Base-by-base conservation (phyloP, 1,284 basidiomycete genomes). In the Sporisorium reilianum region DNA sequence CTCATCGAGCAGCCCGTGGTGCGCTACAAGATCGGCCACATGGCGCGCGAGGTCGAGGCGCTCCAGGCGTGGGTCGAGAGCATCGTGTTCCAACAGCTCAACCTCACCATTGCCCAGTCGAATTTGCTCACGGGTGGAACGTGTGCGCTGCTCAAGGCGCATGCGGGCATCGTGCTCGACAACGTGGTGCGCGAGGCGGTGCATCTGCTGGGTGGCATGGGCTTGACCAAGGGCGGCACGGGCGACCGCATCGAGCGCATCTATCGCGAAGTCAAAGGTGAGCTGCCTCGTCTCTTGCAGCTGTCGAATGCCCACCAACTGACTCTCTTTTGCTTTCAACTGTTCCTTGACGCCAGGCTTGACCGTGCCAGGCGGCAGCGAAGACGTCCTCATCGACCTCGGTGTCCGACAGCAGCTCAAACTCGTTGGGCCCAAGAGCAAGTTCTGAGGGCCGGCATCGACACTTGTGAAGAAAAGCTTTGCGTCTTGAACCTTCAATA, bases 1-100 rank as follows among this genome's bases (percentile, higher is more conserved):
- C 64, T 81, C 16, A 77, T 81, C 61, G 79, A 81, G 34, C 79
- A 81, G 64, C 76, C 79, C 25, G 79, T 81, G 11, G 79, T 81
- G 9, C 69, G 79, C 2, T 63, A 81, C 76, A 80, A 81, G 66
- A 64, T 81, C 38, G 79, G 75, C 12, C 62, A 81, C 62, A 80
- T 80, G 75, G 79, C 79, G 2, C 52, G 79, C n/a, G 71, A 81
- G 54, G 68, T 77, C 14, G 79, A 81, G 55, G 79, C 79, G 3
- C 74, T 80, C 18, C 78, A 79, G 34, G 76, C 78, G 30, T 81
- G 72, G 73, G 62, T 55, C 12, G 79, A 81, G 53, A 58, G 70
- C 44, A 42, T 75, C 34, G 58, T 80, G 16, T 81, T 77, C 61
- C 70, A 77, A 55, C 70, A 78, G 36, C 49, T 72, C 26, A 57